These are phyloP conservation scores for Cenchrus purpureus DNA, from an alignment of 176 grass and related monocot species.

Conservation along the genomic window DNA sequence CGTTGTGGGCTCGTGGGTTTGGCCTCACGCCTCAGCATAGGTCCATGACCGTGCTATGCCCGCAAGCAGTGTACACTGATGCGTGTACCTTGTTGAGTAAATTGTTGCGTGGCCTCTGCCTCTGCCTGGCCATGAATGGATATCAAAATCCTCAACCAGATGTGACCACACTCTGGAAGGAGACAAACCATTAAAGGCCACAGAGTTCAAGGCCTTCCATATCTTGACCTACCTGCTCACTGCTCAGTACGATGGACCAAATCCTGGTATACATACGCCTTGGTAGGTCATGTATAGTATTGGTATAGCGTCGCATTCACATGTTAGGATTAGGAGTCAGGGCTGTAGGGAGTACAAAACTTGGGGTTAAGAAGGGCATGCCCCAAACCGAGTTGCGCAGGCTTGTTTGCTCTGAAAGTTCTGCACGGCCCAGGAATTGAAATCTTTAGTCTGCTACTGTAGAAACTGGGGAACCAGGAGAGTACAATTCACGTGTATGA, in stretches of 20 bases:
- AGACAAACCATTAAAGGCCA: slow-evolving; percentile 70
- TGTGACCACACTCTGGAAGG: slow-evolving; percentile 68
- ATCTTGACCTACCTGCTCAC: slow-evolving; percentile 46
- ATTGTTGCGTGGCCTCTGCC: slow-evolving; percentile 48
- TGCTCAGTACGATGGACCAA: slow-evolving; percentile 30
- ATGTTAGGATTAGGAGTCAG: not conserved
- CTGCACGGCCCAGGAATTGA: slow-evolving; percentile 6
- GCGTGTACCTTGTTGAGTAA: slow-evolving; percentile 41
- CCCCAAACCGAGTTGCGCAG: not conserved
- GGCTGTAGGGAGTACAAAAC: not conserved
- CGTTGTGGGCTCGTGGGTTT: slow-evolving; percentile 39
- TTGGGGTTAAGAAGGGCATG: not conserved
- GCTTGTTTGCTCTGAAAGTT: slow-evolving; percentile 25
- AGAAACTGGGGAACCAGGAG: not conserved
- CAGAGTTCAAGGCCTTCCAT: slow-evolving; percentile 62
- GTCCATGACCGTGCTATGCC: slow-evolving; percentile 41
- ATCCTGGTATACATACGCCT: slow-evolving; percentile 16
- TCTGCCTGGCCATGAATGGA: slow-evolving; percentile 53
- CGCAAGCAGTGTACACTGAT: slow-evolving; percentile 36
- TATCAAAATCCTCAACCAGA: slow-evolving; percentile 68
- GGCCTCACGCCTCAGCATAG: not conserved
- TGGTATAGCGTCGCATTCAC: not conserved
- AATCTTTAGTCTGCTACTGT: not conserved
- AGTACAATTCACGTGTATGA: slow-evolving; percentile 40
- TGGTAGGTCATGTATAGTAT: slow-evolving; percentile 24